Evolutionary conservation across 1,284 basidiomycete genomes (phyloP).

Genomic region (Schizophyllum amplum): DNA sequence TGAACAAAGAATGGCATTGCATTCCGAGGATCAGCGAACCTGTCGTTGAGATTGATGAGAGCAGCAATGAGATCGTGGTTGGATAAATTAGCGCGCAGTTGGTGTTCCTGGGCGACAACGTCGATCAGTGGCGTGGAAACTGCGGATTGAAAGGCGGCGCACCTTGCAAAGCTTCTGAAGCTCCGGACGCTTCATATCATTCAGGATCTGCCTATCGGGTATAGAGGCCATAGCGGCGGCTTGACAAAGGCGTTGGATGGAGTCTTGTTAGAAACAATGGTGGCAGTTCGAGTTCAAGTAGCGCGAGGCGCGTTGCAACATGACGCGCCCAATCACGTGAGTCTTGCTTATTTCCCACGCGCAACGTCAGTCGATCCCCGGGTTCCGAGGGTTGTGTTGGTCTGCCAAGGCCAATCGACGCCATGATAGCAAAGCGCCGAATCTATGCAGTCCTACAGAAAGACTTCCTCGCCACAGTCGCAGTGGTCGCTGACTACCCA

Average conservation of each 20-base stretch:
- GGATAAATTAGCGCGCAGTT: constrained; percentile 18
- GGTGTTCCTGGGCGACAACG: constrained; percentile 16
- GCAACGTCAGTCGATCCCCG: too few species aligned
- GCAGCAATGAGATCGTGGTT: constrained; percentile 24
- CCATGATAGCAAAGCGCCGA: too few species aligned
- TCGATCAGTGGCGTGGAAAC: not conserved
- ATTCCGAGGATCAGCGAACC: constrained; percentile 26
- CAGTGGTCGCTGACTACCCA: too few species aligned
- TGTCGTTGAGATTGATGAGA: constrained; percentile 32
- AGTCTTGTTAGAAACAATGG: not conserved
- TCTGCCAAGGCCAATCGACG: too few species aligned
- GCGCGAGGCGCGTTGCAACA: not conserved
- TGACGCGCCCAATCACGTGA: not conserved
- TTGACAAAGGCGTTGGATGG: not conserved
- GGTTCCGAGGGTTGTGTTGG: too few species aligned
- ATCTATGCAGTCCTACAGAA: too few species aligned
- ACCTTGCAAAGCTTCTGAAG: constrained; percentile 77
- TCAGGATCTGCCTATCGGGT: constrained; percentile 46
- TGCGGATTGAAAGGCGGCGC: constrained; percentile 29
- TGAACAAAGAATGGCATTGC: constrained; percentile 38
- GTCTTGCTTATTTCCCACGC: not conserved
- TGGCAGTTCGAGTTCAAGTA: not conserved
- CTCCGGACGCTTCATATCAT: constrained; percentile 58
- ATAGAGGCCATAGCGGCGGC: constrained; percentile 34
- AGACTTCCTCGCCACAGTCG: too few species aligned